These are phyloP conservation scores for Dioscorea dumetorum DNA, from an alignment of 106 monocot genomes.

Conservation along the genomic window DNA sequence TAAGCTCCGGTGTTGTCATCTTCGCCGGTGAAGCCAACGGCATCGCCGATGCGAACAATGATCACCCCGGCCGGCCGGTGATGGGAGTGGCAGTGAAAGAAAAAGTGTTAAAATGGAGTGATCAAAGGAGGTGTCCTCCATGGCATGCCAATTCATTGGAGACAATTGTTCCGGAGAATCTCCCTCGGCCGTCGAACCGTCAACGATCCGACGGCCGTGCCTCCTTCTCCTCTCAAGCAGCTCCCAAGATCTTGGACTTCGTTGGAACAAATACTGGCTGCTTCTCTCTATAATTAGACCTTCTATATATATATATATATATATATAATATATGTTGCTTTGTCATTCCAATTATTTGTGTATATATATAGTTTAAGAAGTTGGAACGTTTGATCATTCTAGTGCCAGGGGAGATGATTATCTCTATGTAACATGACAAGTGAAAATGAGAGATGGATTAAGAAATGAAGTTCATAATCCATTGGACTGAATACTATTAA, in stretches of 20 bases:
- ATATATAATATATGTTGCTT: neutral
- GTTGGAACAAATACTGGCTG: too few relatives aligned
- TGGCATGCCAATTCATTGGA: slow-evolving; percentile 26
- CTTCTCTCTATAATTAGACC: neutral
- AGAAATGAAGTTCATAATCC: too few relatives aligned
- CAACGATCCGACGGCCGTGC: slow-evolving; percentile 6
- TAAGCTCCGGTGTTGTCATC: neutral
- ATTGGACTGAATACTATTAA: too few relatives aligned
- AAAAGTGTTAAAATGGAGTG: slow-evolving; percentile 11
- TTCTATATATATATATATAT: too few relatives aligned
- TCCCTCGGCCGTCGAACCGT: slow-evolving; percentile 14
- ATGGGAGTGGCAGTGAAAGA: neutral
- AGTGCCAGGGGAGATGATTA: too few relatives aligned
- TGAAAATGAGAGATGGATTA: too few relatives aligned
- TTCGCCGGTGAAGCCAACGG: neutral
- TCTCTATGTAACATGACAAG: too few relatives aligned
- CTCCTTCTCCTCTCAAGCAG: neutral
- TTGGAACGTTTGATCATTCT: too few relatives aligned
- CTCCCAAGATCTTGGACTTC: neutral
- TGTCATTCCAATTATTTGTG: too few relatives aligned
- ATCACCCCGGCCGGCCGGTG: neutral
- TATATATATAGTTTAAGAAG: too few relatives aligned
- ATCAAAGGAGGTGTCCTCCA: slow-evolving; percentile 23
- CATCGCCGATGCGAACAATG: neutral
- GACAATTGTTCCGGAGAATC: slow-evolving; percentile 28